Base-by-base conservation (phyloP, 2,329 filamentous ascomycete species). In the Atkinsonella texensis region DNA sequence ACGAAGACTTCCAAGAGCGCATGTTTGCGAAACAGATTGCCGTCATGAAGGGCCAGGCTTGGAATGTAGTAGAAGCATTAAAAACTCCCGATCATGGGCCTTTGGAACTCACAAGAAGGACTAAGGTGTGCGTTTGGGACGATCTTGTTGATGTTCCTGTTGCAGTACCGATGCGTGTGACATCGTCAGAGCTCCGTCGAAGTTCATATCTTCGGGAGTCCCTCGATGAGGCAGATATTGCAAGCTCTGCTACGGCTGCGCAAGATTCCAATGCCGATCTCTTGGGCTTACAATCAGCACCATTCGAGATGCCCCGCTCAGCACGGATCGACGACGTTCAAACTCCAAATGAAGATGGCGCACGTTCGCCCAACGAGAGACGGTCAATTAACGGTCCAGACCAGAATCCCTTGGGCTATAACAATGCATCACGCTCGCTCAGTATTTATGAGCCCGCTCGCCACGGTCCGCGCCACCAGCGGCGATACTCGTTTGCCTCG, bases 21-120 rank as follows among this genome's bases (percentile, higher is more conserved):
- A 98, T 98, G 93, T 98, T 95, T 70, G 89, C 89, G n/a, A 83
- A 88, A 58, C 93, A 98, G 64, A 94, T 98, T 55, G 91, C 93
- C 1, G 93, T 98, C 53, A 95, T 98, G 89, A 98, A 98, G 69
- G 93, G 93, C 11, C 93, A 98, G 65, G 93, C 93, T 0, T 98
- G 93, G 89, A 98, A 98, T 64, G 93, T 98, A 0, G 93, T 98
- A 4, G 93, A 98, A 71, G 96, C 93, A 0, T 76, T 98, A 55
- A 98, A 98, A 67, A 87, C 87, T 17, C 75, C 81, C 0, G 93
- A 97, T 62, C 91, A 97, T 63, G 93, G 93, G 0, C 93, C 93
- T 0, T 74, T 98, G 17, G 93, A 97, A 69, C 79, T 98, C 50
- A 97, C 93, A 4, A 80, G 93, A 56, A 79, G 93, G 58, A 85